Evolutionary conservation across 352 stramenopile species (phyloP).

Genomic region (Pythium volutum): DNA sequence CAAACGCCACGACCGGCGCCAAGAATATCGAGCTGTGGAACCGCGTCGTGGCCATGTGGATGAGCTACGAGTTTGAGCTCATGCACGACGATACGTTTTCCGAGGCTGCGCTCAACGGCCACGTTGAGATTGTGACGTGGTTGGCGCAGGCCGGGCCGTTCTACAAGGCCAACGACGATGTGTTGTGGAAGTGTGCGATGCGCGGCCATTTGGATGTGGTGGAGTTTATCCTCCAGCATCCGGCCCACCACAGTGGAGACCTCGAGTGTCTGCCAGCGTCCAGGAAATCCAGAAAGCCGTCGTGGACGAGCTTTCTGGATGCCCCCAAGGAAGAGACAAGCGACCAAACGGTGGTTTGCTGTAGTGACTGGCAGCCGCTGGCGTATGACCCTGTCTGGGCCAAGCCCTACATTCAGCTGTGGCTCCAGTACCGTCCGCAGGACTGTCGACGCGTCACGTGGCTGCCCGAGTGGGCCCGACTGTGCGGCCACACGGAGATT

Average conservation of each 20-base stretch:
- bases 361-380: slow-evolving; percentile 7
- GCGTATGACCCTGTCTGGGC: slow-evolving; percentile 10
- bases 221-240: neutral
- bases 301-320: slow-evolving; percentile 9
- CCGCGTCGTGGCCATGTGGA: slow-evolving; percentile 8
- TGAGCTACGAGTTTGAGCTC: slow-evolving; percentile 17
- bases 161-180: slow-evolving; percentile 1
- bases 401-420: slow-evolving; percentile 4
- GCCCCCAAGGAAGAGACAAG: neutral
- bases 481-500: slow-evolving; percentile 1
- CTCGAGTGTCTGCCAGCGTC: slow-evolving; percentile 10
- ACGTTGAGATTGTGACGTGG: slow-evolving; percentile 6
- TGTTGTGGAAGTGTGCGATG: slow-evolving; percentile 10
- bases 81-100: slow-evolving; percentile 14
- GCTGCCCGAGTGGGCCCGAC: slow-evolving; percentile 1
- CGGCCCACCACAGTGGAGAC: neutral
- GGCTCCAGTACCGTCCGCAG: slow-evolving; percentile 8
- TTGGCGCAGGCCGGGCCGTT: slow-evolving; percentile 9
- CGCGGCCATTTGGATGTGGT: slow-evolving; percentile 14
- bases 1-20: neutral
- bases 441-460: slow-evolving; percentile 1
- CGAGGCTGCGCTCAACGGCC: slow-evolving; percentile 4
- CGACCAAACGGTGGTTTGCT: neutral
- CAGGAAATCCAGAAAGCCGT: neutral
- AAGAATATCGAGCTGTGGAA: slow-evolving; percentile 16